Evolutionary conservation across 2,329 filamentous ascomycete genomes (phyloP).

Genomic region (Nemania serpens): DNA sequence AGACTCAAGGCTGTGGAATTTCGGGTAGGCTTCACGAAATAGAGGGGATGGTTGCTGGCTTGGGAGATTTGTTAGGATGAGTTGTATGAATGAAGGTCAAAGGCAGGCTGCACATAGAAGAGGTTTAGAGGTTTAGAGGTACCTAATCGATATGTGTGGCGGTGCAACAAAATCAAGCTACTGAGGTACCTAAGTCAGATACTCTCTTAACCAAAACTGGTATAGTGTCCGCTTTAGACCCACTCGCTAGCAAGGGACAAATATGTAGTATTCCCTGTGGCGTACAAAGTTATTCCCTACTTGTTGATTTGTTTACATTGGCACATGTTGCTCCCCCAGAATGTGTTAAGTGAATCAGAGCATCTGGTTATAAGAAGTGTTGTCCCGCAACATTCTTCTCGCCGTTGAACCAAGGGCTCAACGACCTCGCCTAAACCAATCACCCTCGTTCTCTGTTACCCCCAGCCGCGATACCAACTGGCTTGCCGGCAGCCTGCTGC

Average conservation of each 20-base stretch:
- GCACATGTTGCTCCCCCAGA: neutral
- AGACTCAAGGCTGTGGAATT: neutral
- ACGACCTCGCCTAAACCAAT: neutral
- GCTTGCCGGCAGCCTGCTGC: neutral
- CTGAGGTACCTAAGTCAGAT: no score
- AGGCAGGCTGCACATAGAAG: neutral
- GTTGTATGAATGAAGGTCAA: neutral
- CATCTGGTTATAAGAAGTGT: neutral
- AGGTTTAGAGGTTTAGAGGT: neutral
- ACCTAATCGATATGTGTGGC: neutral
- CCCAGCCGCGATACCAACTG: neutral
- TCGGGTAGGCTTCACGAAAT: neutral
- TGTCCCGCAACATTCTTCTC: neutral
- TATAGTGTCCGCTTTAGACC: no score
- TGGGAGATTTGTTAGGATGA: conserved; percentile 2
- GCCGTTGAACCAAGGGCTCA: neutral
- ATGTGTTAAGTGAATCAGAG: neutral
- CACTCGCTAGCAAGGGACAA: no score
- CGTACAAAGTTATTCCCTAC: no score
- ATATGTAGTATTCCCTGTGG: no score
- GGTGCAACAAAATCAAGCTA: no score
- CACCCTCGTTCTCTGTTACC: neutral
- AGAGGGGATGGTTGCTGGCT: neutral
- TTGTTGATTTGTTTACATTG: no score
- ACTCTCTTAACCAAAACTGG: no score